These are phyloP conservation scores for Blastocystis sp. DNA, from an alignment of 352 stramenopile species.

Conservation along the genomic window DNA sequence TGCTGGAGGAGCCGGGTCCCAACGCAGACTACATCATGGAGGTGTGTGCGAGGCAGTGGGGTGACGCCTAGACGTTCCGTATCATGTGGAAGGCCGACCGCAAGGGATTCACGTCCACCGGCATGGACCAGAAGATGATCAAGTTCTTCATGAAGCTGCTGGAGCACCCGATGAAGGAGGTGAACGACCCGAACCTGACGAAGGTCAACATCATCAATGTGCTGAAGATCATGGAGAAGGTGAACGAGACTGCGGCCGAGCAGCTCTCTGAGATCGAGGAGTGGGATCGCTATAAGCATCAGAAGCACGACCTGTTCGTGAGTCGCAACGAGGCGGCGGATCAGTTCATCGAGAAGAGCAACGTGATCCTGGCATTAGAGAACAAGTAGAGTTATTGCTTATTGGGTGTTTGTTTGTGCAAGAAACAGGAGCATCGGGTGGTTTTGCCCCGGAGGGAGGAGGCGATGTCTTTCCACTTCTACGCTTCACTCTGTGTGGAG, in stretches of 20 bases:
- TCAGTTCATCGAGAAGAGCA: slow-evolving; percentile 70
- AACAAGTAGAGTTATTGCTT: slow-evolving; percentile 51
- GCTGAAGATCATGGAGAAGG: slow-evolving; percentile 71
- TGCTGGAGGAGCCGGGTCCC: slow-evolving; percentile 49
- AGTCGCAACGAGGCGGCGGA: slow-evolving; percentile 64
- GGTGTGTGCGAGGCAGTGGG: background rate
- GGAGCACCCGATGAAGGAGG: slow-evolving; percentile 69
- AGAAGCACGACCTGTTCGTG: slow-evolving; percentile 72
- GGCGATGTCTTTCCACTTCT: background rate
- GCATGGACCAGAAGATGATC: slow-evolving; percentile 70
- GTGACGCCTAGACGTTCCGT: slow-evolving; percentile 32
- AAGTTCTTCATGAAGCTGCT: slow-evolving; percentile 70
- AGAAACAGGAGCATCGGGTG: background rate
- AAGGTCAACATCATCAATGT: slow-evolving; percentile 71
- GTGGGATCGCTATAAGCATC: slow-evolving; percentile 71
- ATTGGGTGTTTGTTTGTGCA: slow-evolving; percentile 12
- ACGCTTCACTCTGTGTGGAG: background rate
- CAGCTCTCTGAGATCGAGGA: slow-evolving; percentile 52
- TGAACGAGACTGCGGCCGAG: slow-evolving; percentile 18
- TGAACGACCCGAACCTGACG: slow-evolving; percentile 64
- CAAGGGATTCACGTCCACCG: slow-evolving; percentile 72
- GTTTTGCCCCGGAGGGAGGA: background rate
- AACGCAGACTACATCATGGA: slow-evolving; percentile 69
- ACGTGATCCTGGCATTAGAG: slow-evolving; percentile 67
- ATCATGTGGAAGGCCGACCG: slow-evolving; percentile 73